These are phyloP conservation scores for Aspergillus calidoustus DNA, from an alignment of 2,329 filamentous ascomycete genomes.

Conservation along the genomic window DNA sequence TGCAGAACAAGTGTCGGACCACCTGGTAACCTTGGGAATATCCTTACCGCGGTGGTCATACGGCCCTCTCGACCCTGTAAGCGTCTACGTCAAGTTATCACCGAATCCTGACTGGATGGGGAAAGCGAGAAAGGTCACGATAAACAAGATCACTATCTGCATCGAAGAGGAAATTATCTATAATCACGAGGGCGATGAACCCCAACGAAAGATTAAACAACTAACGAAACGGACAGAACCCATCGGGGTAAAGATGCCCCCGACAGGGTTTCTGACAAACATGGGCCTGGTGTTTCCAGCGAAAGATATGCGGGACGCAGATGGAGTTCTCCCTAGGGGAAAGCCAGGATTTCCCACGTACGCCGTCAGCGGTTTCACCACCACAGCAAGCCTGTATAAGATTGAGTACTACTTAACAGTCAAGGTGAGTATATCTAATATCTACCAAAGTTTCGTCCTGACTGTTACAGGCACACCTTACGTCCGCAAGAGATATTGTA, in stretches of 20 bases:
- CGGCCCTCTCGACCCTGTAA: slow-evolving; percentile 91
- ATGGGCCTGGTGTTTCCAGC: slow-evolving; percentile 88
- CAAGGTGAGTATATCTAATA: slow-evolving; percentile 65
- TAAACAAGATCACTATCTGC: slow-evolving; percentile 88
- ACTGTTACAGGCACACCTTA: slow-evolving; percentile 74
- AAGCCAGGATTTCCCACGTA: slow-evolving; percentile 90
- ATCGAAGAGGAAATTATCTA: slow-evolving; percentile 99
- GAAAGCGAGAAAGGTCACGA: slow-evolving; percentile 89
- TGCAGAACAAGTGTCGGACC: slow-evolving; percentile 83
- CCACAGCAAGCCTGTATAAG: slow-evolving; percentile 91
- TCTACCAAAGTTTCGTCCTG: slow-evolving; percentile 16
- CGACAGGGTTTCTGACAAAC: slow-evolving; percentile 91
- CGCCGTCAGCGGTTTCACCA: slow-evolving; percentile 87
- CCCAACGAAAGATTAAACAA: slow-evolving; percentile 84
- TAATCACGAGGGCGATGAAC: slow-evolving; percentile 96
- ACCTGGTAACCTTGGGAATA: slow-evolving; percentile 87
- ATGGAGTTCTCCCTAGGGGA: slow-evolving; percentile 83
- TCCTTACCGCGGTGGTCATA: slow-evolving; percentile 96
- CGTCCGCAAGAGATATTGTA: slow-evolving; percentile 83
- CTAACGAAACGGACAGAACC: slow-evolving; percentile 81
- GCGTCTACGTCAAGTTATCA: slow-evolving; percentile 90
- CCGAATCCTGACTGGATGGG: slow-evolving; percentile 90
- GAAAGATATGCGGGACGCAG: slow-evolving; percentile 82
- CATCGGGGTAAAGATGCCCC: slow-evolving; percentile 83
- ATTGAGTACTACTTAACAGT: slow-evolving; percentile 96